A percentile compares a stretch with the other conserved stretches of the same genome.
phyloP scores from a whole-genome alignment of 257 asterid species.

The Solanum pennellii region DNA sequence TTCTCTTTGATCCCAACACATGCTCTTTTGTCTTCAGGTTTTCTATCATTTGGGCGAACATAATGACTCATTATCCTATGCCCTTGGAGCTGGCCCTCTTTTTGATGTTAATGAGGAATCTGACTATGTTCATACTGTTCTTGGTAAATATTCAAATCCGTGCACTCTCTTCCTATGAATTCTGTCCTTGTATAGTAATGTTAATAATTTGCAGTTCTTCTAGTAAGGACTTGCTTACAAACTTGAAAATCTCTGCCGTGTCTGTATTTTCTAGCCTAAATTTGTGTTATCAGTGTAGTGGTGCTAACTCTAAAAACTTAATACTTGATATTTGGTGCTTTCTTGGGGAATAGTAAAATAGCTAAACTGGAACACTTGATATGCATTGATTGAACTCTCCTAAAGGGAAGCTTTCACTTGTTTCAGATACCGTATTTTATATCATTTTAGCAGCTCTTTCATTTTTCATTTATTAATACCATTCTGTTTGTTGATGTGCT shows the following conservation, averaged over 20 bases:
- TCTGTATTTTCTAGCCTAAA: neutral
- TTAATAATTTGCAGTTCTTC: neutral
- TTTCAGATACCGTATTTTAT: neutral
- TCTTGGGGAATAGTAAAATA: neutral
- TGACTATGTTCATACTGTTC: slow-evolving; percentile 76
- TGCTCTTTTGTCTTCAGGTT: slow-evolving; percentile 36
- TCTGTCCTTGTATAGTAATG: neutral
- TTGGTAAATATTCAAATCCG: slow-evolving; percentile 28
- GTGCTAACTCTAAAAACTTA: neutral
- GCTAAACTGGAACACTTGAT: neutral
- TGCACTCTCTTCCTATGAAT: neutral
- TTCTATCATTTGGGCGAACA: slow-evolving; percentile 83
- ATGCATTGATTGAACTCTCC: neutral
- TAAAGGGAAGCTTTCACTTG: neutral
- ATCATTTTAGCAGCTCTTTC: neutral
- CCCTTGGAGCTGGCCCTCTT: slow-evolving; percentile 84
- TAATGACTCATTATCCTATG: slow-evolving; percentile 77
- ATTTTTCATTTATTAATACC: neutral
- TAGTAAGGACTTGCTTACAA: neutral
- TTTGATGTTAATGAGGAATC: slow-evolving; percentile 81
- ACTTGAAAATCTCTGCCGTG: neutral
- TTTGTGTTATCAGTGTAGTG: neutral
- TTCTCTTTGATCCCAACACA: neutral
- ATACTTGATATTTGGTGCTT: neutral
- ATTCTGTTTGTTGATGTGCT: neutral